Conservation (phyloP, 2,329 filamentous ascomycete species). For the Intubia oerlemansii region DNA sequence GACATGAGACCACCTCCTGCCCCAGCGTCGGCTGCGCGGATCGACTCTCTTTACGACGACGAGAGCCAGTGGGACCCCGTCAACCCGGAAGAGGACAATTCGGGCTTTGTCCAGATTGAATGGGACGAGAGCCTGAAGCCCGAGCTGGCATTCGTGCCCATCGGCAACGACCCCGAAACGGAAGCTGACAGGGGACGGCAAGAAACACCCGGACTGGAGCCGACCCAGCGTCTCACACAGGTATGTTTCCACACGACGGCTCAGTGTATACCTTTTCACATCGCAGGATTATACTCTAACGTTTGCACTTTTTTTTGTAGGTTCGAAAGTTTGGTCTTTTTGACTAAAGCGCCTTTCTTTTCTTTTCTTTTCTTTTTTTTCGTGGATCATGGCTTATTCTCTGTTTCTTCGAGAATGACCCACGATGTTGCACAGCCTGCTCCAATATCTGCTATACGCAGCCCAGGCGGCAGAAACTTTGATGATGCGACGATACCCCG, state of each 20-base stretch:
- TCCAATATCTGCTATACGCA: constrained; percentile 38
- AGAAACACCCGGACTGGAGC: constrained; percentile 35
- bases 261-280: no score
- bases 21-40: constrained; percentile 33
- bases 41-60: constrained; percentile 48
- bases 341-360: no score
- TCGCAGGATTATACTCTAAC: no score
- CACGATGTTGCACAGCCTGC: constrained; percentile 88
- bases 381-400: no score
- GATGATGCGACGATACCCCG: constrained; percentile 46
- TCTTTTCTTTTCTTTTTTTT: no score
- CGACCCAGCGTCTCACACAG: constrained; percentile 55
- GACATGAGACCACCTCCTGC: constrained; percentile 12
- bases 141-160: constrained; percentile 15
- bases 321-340: constrained; percentile 15
- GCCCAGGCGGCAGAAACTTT: constrained; percentile 27
- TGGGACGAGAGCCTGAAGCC: constrained; percentile 52
- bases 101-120: constrained; percentile 44
- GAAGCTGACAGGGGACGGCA: no score
- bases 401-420: constrained; percentile 19
- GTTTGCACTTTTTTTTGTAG: no score
- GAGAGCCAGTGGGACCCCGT: constrained; percentile 54
- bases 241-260: constrained; percentile 20
- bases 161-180: constrained; percentile 17
- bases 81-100: constrained; percentile 34